Evolutionary conservation across 768 basidiomycete species (phyloP), one percentile per base, ranked within the genome.

Genomic region (Podaxis sp.): DNA sequence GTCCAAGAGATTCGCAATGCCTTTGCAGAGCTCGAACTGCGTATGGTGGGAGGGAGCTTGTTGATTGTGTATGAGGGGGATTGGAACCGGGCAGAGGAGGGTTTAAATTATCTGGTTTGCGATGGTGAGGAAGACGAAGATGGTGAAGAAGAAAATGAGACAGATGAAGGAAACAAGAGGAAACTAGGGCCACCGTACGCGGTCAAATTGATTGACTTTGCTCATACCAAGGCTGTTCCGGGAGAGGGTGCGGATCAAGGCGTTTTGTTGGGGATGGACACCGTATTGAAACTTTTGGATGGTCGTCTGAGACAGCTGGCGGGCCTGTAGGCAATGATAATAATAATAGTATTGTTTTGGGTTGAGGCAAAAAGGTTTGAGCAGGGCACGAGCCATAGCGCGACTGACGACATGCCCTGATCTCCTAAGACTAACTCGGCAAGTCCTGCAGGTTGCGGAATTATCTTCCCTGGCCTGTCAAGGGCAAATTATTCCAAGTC

Each of bases 391-490:
- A 82, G 77, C 82, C 84, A 84, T 81, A 78, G 87, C 89, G 87
- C 90, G 91, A 76, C 90, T 88, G 91, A 88, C 83, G 87, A 86
- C 86, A 71, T 83, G 86, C 77, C 89, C 90, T 89, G 84, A 74
- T 91, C 90, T 91, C 90, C 88, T 80, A 89, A 87, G 91, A 93
- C 90, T 90, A 91, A 91, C 88, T 92, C 87, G 90, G 91, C 85
- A 74, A 82, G 82, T 80, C 85, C 89, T 83, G 88, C 84, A 82
- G 86, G 84, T 87, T 93, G 91, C 90, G 85, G 87, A 92, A 93
- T 93, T 88, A 56, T 80, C 91, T 93, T 92, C 87, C 90, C 91
- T 92, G 87, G 87, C 84, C 87, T 79, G 84, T 85, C 87, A 86
- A 84, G 88, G 84, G 77, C 87, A 76, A 70, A 89, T 92, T 92